Evolutionary conservation across 164 flowering plant species (phyloP).

Genomic region (Tetracentron sinense): DNA sequence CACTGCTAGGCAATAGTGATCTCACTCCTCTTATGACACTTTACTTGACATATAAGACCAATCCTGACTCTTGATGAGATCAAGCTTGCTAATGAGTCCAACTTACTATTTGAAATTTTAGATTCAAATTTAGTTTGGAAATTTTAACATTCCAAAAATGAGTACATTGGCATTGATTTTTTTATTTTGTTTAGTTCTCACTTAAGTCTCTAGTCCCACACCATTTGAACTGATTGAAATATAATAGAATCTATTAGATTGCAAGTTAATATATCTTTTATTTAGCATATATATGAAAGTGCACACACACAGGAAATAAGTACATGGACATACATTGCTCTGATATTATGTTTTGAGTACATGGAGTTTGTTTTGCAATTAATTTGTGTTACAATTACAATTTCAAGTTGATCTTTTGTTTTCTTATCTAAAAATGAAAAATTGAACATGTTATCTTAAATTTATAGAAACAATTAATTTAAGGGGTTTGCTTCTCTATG

Average conservation of each 20-base stretch:
- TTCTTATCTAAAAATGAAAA: too few relatives aligned
- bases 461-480: too few relatives aligned
- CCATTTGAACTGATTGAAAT: not conserved
- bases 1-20: conserved; percentile 48
- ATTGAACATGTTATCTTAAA: too few relatives aligned
- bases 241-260: not conserved
- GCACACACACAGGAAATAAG: not conserved
- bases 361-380: too few relatives aligned
- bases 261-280: not conserved
- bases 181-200: too few relatives aligned
- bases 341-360: too few relatives aligned
- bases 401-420: too few relatives aligned
- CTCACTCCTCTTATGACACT: conserved; percentile 95
- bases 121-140: not conserved
- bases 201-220: not conserved
- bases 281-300: not conserved
- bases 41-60: conserved; percentile 84
- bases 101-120: conserved; percentile 4
- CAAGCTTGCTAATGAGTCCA: conserved; percentile 81
- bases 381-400: too few relatives aligned
- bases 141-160: not conserved
- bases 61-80: conserved; percentile 85
- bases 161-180: not conserved
- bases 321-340: too few relatives aligned
- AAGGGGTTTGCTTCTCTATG: too few relatives aligned